A percentile compares a stretch with the other conserved stretches of the same genome.
Conservation (phyloP, 345 rosid species). For the Eucalyptus coolabah region DNA sequence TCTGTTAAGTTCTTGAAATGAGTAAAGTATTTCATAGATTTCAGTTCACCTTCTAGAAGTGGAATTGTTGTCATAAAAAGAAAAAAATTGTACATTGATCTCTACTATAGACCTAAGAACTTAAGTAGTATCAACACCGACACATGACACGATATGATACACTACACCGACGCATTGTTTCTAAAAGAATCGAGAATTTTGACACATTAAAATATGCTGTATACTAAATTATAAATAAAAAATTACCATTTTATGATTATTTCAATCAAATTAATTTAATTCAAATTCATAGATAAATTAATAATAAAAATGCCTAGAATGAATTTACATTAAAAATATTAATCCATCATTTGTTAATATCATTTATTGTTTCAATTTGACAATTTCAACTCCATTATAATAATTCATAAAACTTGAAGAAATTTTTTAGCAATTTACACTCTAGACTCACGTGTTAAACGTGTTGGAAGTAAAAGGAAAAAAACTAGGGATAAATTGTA, state of each 20-base stretch:
- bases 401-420: no score
- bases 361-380: no score
- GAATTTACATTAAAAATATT: no score
- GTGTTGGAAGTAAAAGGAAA: fast-evolving
- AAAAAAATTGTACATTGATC: not conserved
- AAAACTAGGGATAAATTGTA: fast-evolving
- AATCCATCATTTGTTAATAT: no score
- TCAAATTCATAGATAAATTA: no score
- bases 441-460: fast-evolving
- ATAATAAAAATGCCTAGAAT: no score
- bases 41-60: not conserved
- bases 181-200: fast-evolving
- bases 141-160: fast-evolving
- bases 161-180: fast-evolving
- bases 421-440: no score
- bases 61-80: not conserved
- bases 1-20: not conserved
- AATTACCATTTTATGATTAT: no score
- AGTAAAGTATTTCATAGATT: not conserved
- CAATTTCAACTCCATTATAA: no score
- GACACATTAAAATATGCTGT: fast-evolving
- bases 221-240: no score
- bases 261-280: no score
- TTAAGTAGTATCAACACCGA: fast-evolving
- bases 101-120: no score